Evolutionary conservation across 2,329 filamentous ascomycete species (phyloP), one percentile per base, ranked within the genome.

Genomic region (Penicillium sp.): DNA sequence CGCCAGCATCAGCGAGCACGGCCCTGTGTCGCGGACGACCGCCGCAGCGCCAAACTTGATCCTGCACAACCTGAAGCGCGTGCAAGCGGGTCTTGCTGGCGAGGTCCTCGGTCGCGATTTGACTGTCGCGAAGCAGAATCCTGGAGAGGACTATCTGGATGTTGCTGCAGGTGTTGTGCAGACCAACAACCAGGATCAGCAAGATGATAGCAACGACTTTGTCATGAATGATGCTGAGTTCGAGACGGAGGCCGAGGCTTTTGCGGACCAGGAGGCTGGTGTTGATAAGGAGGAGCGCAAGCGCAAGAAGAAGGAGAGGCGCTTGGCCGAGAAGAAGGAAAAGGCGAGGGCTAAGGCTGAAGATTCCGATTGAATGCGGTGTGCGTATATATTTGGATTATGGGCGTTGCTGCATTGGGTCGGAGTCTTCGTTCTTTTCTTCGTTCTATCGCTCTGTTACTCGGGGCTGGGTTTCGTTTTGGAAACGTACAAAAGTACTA

Each of bases 251-350:
- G 71, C 67, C 9, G 61, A 66, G 40, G 67, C 70, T 38, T 71
- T 71, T 53, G 70, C 67, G 29, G 66, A 71, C 30, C 70, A 73
- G 57, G 75, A 73, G 48, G 75, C 71, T 45, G 70, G 63, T 44
- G 58, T 76, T 45, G 78, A 81, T 58, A 81, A 80, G 67, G 80
- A 80, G 58, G 78, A 79, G 51, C 74, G 80, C 57, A 84, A 81
- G 70, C 74, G 74, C 60, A 76, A 74, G 55, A 85, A 85, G 77
- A 83, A 82, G 67, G 77, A 79, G 64, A 75, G 78, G 63, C 73
- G 74, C 53, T 71, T 76, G 62, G 76, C 76, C 46, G 71, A 79
- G 66, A 70, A 70, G 59, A 74, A 70, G 70, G 67, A 70, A 29
- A 72, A 69, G 61, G 65, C 69, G 13, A 67, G 67, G 56, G 51